Evolutionary conservation across 805 yeast genomes (phyloP).

Genomic region (Cyberlindnera bimundalis): DNA sequence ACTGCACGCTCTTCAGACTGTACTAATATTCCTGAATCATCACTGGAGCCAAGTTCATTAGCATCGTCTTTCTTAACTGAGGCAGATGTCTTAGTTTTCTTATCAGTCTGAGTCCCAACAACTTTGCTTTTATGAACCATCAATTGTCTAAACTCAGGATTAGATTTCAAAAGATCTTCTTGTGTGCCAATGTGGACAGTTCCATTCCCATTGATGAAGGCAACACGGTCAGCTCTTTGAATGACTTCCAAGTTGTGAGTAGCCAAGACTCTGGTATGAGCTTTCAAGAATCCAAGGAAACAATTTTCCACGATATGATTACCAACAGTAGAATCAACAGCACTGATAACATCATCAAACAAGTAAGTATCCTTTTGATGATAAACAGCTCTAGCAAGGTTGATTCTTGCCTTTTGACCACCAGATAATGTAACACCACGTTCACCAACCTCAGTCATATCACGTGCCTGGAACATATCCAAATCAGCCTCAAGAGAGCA

Average conservation of each 20-base stretch:
- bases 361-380: conserved; percentile 53
- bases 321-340: conserved; percentile 78
- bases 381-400: conserved; percentile 67
- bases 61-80: too few species aligned
- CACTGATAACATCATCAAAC: conserved; percentile 63
- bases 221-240: conserved; percentile 60
- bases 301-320: conserved; percentile 67
- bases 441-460: conserved; percentile 76
- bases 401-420: conserved; percentile 61
- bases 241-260: conserved; percentile 78
- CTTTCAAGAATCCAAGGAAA: conserved; percentile 48
- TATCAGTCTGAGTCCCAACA: too few species aligned
- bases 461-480: conserved; percentile 66
- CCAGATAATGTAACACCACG: conserved; percentile 81
- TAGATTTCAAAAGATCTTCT: conserved; percentile 44
- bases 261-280: conserved; percentile 74
- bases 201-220: conserved; percentile 60
- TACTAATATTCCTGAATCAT: conserved; percentile 16
- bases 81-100: too few species aligned
- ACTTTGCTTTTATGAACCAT: conserved; percentile 35
- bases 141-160: conserved; percentile 45
- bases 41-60: conserved; percentile 12
- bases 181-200: conserved; percentile 61
- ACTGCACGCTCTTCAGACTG: conserved; percentile 36
- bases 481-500: conserved; percentile 68